A percentile compares a stretch with the other conserved stretches of the same genome.
These are phyloP conservation scores for Chaetomium globosum DNA, from an alignment of 2,329 filamentous ascomycete species.

Conservation along the genomic window DNA sequence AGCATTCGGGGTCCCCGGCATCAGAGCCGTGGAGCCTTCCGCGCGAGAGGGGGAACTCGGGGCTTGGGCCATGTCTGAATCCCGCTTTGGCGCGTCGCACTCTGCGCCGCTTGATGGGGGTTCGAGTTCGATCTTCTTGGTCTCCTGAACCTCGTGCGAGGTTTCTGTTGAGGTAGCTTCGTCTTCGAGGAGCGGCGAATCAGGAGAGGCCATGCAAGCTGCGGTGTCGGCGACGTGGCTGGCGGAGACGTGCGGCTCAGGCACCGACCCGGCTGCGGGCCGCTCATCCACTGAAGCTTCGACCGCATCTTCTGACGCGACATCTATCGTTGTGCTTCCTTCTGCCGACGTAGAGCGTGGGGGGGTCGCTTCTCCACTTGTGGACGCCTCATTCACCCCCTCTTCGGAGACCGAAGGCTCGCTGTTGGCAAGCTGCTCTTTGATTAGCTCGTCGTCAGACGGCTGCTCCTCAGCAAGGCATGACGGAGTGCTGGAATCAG, in stretches of 20 bases:
- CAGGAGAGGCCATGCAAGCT: slow-evolving; percentile 20
- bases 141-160: neutral
- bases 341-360: neutral
- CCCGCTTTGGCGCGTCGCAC: neutral
- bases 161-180: neutral
- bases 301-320: neutral
- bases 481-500: neutral
- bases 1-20: slow-evolving; percentile 8
- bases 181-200: slow-evolving; percentile 13
- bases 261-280: neutral
- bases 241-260: neutral
- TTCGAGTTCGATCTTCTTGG: neutral
- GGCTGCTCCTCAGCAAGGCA: neutral
- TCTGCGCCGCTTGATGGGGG: neutral
- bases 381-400: neutral
- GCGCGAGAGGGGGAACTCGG: neutral
- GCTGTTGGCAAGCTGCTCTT: neutral
- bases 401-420: neutral
- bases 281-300: neutral
- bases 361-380: neutral
- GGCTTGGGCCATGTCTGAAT: neutral
- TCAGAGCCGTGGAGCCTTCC: neutral
- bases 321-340: too few species aligned
- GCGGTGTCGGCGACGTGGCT: slow-evolving; percentile 12
- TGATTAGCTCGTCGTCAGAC: neutral